Percentiles rank a stretch among this genome's conserved stretches.
Conservation (phyloP, 257 asterid species). For the Nicotiana knightiana region DNA sequence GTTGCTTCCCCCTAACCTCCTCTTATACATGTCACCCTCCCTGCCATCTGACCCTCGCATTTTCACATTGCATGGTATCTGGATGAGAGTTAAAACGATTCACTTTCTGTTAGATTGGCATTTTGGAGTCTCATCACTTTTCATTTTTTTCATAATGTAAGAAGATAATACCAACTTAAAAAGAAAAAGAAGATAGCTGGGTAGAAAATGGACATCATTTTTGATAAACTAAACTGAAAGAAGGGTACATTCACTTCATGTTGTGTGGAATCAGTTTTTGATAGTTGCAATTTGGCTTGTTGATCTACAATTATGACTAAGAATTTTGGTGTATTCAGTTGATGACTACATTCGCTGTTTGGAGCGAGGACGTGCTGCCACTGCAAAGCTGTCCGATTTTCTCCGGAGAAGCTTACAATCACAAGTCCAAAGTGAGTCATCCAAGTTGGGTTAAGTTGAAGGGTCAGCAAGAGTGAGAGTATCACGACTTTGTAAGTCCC, state of each 20-base stretch:
- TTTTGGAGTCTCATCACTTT: not conserved
- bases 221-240: not conserved
- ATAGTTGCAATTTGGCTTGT: not conserved
- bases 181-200: too few relatives aligned
- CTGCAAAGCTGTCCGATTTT: conserved; percentile 54
- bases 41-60: not conserved
- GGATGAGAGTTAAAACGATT: not conserved
- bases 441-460: conserved; percentile 30
- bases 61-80: not conserved
- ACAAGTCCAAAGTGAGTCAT: conserved; percentile 24
- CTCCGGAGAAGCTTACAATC: conserved; percentile 66
- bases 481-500: not conserved
- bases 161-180: too few relatives aligned
- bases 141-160: not conserved
- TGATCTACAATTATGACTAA: not conserved
- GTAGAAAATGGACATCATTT: not conserved
- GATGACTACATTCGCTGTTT: conserved; percentile 68
- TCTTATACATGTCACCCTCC: not conserved
- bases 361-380: conserved; percentile 71
- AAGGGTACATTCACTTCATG: not conserved
- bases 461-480: not conserved
- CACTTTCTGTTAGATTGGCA: not conserved
- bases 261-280: not conserved
- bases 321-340: conserved; percentile 32
- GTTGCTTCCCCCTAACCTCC: not conserved